Base-by-base conservation (phyloP, 2,329 filamentous ascomycete species). In the Periglandula ipomoeae region DNA sequence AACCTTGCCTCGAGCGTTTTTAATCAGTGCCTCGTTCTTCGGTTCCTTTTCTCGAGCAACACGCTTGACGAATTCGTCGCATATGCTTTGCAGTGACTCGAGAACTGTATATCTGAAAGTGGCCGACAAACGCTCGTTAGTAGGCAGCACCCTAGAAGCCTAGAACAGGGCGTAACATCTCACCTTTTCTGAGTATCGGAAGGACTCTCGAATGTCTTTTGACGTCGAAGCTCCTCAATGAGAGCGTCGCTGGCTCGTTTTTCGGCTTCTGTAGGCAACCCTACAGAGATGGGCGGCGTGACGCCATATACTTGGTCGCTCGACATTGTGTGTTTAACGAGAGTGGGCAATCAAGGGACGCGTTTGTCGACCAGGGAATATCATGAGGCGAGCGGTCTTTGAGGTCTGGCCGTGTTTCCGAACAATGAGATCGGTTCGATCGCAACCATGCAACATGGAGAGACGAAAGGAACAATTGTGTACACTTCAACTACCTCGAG, bases 181-280 rank as follows among this genome's bases (percentile, higher is more conserved):
- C 69, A 88, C 87, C 90, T 84, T 65, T 87, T 89, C 53, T 88
- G 78, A 3, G 88, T 95, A 63, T 94, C 93, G 39, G 87, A 76
- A 13, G 82, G 78, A 46, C 80, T 81, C 68, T 97, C 93, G 59
- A 95, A 98, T 46, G 93, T 95, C 68, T 94, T 91, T 68, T 96
- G 87, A 37, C 76, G 76, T 64, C 89, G 89, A 52, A 98, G 72
- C 68, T 96, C 90, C 49, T 87, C 81, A 49, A 95, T 78, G 40
- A 98, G 78, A 49, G 83, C 75, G 56, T 89, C 83, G 58, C 88
- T 94, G 45, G 85, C 79, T 55, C 84, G 76, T 49, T 85, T 79
- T 65, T 98, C 91, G 34, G 78, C 71, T 48, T 85, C 78, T 1
- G 85, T 93, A 4, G 93, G 93, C 22, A 89, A 74, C 20, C 76